These are phyloP conservation scores for Dalbergia oliveri DNA, from an alignment of 306 rosid genomes.

Conservation along the genomic window DNA sequence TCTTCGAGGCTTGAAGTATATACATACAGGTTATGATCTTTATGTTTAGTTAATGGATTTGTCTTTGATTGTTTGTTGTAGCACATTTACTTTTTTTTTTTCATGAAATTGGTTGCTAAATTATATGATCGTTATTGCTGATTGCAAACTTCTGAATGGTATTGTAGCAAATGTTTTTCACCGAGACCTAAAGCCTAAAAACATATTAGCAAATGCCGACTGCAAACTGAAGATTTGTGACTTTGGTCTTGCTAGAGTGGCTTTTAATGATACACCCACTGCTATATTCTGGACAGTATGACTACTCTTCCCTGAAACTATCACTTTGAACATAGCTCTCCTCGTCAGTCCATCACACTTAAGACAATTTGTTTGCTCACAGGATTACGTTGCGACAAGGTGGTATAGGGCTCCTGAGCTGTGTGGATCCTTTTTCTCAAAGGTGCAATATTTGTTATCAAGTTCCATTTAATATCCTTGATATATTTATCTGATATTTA, in stretches of 20 bases:
- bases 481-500: constrained; percentile 14
- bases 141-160: constrained; percentile 50
- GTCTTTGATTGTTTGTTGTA: constrained; percentile 22
- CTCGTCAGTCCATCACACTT: constrained; percentile 37
- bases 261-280: constrained; percentile 97
- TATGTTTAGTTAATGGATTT: constrained; percentile 17
- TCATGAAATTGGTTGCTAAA: constrained; percentile 35
- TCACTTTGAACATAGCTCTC: constrained; percentile 26
- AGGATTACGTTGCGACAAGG: constrained; percentile 99
- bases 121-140: constrained; percentile 42
- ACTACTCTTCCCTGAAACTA: constrained; percentile 34
- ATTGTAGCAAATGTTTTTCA: constrained; percentile 96
- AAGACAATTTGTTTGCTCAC: constrained; percentile 46
- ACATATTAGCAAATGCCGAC: constrained; percentile 98
- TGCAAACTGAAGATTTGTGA: constrained; percentile 99
- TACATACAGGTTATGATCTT: constrained; percentile 86
- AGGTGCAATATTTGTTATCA: constrained; percentile 61
- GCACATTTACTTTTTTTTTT: constrained; percentile 32
- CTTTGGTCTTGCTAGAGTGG: constrained; percentile 99
- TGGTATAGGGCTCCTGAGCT: constrained; percentile 99
- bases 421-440: constrained; percentile 98
- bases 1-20: constrained; percentile 97
- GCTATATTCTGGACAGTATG: constrained; percentile 99
- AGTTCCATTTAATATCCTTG: constrained; percentile 38
- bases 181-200: constrained; percentile 97